phyloP scores from a whole-genome alignment of 208 protist species.

The Naegleria gruberi region DNA sequence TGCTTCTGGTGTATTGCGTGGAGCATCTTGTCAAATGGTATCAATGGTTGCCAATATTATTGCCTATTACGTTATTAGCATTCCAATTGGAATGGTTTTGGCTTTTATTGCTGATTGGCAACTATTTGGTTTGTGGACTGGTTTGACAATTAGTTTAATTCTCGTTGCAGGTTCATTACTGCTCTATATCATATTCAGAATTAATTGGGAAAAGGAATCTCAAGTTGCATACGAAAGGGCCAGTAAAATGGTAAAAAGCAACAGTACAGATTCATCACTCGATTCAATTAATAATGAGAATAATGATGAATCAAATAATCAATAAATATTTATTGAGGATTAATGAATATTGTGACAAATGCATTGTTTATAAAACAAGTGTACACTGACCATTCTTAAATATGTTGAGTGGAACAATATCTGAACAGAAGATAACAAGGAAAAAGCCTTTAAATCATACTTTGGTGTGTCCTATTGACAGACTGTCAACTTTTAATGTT shows the following conservation, averaged over 20 bases:
- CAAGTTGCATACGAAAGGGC: background rate
- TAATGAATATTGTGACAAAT: too few relatives aligned
- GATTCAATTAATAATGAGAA: too few relatives aligned
- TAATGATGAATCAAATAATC: too few relatives aligned
- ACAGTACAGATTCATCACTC: too few relatives aligned
- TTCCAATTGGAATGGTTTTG: background rate
- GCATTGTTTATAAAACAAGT: too few relatives aligned
- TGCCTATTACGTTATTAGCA: background rate
- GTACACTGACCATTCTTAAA: too few relatives aligned
- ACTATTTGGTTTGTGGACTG: background rate
- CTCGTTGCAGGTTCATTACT: background rate
- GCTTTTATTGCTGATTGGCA: background rate
- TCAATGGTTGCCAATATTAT: background rate
- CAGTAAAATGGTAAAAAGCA: background rate
- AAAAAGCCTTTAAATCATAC: too few relatives aligned
- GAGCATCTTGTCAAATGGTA: background rate
- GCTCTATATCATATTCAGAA: background rate
- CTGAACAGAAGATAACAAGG: too few relatives aligned
- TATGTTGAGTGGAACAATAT: too few relatives aligned
- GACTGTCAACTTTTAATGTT: too few relatives aligned
- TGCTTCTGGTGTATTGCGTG: background rate
- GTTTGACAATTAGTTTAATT: background rate
- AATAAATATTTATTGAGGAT: too few relatives aligned
- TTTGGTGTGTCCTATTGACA: too few relatives aligned
- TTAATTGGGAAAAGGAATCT: background rate